Evolutionary conservation across 495 filamentous ascomycete species (phyloP), one percentile per base, ranked within the genome.

Genomic region (Coniosporium apollinis): DNA sequence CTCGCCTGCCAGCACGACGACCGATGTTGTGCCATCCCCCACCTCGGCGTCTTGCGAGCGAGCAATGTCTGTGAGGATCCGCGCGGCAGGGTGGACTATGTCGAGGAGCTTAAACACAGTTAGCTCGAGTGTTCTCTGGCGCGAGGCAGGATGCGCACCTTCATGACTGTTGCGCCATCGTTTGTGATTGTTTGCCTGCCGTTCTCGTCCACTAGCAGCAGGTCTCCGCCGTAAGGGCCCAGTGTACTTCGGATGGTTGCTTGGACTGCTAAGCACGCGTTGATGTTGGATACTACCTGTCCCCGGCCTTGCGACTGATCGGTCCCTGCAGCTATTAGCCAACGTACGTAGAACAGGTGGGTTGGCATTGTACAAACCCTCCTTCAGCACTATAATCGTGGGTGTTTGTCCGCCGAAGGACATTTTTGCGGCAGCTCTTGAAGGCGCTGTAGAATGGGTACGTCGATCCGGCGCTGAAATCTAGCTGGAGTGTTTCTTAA

Each of bases 31-130:
- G 51, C 87, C 87, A 56, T 96, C 89, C 49, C 89, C 89, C 31
- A 97, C 89, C 66, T 97, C 89, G 40, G 89, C 89, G 57, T 97
- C 89, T 76, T 97, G 89, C 44, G 89, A 96, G 52, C 89, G 78
- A 34, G 89, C 89, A 49, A 97, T 96, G 53, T 97, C 89, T 52
- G 87, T 92, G 47, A 97, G 77, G 61, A 97, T 94, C 55, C 89
- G 79, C 46, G 89, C 89, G 45, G 89, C 89, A 36, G 89, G 89
- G 65, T 97, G 89, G 39, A 97, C 82, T 51, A 97, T 94, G 58
- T 97, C 89, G 42, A 97, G 76, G 28, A 97, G 77, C 85, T 94
- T 54, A 13, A 26, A n/a, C n/a, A n/a, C n/a, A n/a, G n/a, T n/a
- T n/a, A n/a, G n/a, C n/a, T n/a, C n/a, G n/a, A n/a, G n/a, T n/a